Percentiles rank a stretch among this genome's conserved stretches.
Evolutionary conservation across 1,139 yeast genomes (phyloP).

Genomic region (Tardiomyces depauwii): DNA sequence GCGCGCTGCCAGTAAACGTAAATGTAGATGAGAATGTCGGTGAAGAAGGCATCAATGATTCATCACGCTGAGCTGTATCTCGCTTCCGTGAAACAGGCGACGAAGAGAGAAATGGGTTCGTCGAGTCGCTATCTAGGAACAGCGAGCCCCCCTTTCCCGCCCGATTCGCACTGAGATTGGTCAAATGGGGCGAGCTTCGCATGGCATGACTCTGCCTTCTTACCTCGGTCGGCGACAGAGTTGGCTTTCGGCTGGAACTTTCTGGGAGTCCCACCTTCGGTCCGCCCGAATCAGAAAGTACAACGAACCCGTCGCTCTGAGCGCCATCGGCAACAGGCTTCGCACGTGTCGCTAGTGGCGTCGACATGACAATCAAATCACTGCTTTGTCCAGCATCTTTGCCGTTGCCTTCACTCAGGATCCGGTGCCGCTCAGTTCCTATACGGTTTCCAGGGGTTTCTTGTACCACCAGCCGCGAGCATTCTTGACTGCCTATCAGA

Average conservation of each 20-base stretch:
- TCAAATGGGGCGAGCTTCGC: not conserved
- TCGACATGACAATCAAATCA: not conserved
- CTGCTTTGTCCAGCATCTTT: slow-evolving; percentile 4
- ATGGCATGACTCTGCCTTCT: not conserved
- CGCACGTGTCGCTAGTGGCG: not conserved
- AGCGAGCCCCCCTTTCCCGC: not conserved
- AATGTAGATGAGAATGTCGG: not conserved
- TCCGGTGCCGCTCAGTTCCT: too few relatives aligned
- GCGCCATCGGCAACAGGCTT: too few relatives aligned
- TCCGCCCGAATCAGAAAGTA: too few relatives aligned
- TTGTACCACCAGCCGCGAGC: too few relatives aligned
- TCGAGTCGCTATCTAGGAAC: not conserved
- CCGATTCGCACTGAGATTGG: not conserved
- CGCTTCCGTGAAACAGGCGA: not conserved
- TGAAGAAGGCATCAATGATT: not conserved
- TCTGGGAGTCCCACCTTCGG: not conserved
- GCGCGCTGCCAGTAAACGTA: not conserved
- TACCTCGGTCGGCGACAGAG: not conserved
- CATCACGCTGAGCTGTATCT: not conserved
- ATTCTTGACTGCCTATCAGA: too few relatives aligned
- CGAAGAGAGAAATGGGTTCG: not conserved
- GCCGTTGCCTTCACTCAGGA: not conserved
- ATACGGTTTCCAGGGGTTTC: too few relatives aligned
- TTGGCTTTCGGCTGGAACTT: not conserved
- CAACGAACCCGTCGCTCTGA: too few relatives aligned